Conservation (phyloP, 805 yeast species). For the Barnettozyma populi region DNA sequence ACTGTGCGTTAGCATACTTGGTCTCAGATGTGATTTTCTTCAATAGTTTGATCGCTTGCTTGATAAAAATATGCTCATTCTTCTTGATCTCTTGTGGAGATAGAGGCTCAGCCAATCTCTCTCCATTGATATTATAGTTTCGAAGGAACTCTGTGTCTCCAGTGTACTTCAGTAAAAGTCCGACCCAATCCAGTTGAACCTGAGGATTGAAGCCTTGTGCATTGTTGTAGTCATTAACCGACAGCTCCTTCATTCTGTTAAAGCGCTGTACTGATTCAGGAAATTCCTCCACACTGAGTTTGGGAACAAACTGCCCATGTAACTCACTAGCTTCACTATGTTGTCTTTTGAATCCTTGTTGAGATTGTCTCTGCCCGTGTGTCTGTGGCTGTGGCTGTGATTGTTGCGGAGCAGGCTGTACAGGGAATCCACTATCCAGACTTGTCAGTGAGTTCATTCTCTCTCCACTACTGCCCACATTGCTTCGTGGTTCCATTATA, state of each 20-base stretch:
- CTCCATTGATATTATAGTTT: slow-evolving; percentile 44
- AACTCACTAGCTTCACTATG: not conserved
- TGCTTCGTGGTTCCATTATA: not conserved
- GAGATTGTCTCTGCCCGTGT: not conserved
- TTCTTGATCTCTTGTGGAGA: slow-evolving; percentile 39
- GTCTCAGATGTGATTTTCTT: slow-evolving; percentile 48
- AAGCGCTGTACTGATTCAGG: slow-evolving; percentile 29
- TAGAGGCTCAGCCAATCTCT: slow-evolving; percentile 33
- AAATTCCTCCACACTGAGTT: slow-evolving; percentile 6
- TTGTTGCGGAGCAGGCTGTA: slow-evolving; percentile 13
- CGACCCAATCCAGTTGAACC: slow-evolving; percentile 62
- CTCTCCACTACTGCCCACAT: not conserved
- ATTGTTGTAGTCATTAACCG: slow-evolving; percentile 30
- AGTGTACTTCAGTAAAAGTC: slow-evolving; percentile 43
- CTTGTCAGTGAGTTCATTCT: slow-evolving; percentile 3
- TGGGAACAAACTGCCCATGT: slow-evolving; percentile 13
- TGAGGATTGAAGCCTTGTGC: slow-evolving; percentile 36
- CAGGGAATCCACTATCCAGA: slow-evolving; percentile 5
- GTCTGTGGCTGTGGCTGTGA: slow-evolving; percentile 1
- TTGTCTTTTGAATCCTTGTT: slow-evolving; percentile 12
- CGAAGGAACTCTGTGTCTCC: slow-evolving; percentile 37
- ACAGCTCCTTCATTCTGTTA: slow-evolving; percentile 26
- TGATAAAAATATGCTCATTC: slow-evolving; percentile 50
- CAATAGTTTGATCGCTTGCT: slow-evolving; percentile 53
- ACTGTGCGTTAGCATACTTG: slow-evolving; percentile 51